A percentile compares a stretch with the other conserved stretches of the same genome.
These are phyloP conservation scores for Rosa lucieae DNA, from an alignment of 306 rosid genomes.

Conservation along the genomic window DNA sequence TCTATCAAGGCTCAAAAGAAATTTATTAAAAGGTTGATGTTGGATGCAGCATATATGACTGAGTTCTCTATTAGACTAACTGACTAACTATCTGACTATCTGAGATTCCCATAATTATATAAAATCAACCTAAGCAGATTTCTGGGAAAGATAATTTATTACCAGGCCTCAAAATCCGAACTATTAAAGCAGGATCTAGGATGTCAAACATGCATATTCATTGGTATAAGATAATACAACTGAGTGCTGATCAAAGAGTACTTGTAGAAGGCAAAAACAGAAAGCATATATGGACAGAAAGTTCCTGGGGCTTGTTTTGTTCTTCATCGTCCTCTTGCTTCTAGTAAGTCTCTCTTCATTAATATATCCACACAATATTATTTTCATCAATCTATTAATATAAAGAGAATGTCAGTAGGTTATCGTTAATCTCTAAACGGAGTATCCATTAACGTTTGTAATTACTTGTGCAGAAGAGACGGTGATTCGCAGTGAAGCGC, in stretches of 20 bases:
- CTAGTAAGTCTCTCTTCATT: constrained; percentile 3
- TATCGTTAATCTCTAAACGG: not conserved
- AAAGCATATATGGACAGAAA: not conserved
- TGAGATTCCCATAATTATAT: not conserved
- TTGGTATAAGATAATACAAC: not conserved
- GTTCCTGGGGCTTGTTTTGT: not conserved
- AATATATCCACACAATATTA: not conserved
- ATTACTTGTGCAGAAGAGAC: not conserved
- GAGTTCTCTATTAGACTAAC: not conserved
- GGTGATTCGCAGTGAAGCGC: not conserved
- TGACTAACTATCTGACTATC: no score
- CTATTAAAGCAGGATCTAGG: not conserved
- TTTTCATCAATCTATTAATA: no score
- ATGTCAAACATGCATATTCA: not conserved
- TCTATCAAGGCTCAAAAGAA: not conserved
- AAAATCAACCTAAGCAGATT: not conserved
- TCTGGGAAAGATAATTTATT: not conserved
- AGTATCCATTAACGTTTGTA: not conserved
- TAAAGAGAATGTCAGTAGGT: no score
- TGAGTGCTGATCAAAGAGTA: not conserved
- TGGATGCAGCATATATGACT: not conserved
- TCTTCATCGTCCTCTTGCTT: constrained; percentile 7
- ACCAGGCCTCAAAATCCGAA: not conserved
- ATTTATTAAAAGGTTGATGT: not conserved
- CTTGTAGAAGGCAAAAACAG: not conserved